Base-by-base conservation (phyloP, 306 rosid species). In the Rosa chinensis region DNA sequence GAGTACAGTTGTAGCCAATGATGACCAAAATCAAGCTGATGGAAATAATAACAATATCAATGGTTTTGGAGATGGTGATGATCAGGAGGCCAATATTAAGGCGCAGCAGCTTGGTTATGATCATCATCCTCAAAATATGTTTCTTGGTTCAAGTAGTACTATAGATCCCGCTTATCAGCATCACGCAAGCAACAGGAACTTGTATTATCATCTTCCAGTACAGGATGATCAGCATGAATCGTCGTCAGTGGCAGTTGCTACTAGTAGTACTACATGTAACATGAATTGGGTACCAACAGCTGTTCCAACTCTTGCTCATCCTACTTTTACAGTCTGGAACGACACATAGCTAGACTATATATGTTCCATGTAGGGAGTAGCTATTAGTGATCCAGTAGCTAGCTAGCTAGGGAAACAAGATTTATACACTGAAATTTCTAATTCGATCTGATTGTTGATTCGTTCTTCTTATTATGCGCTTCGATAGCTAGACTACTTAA, bases 271-370 rank as follows among this genome's bases (percentile, higher is more conserved):
- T 18, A 39, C 72, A 9, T 87, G 87, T 85, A 88, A 77, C 53
- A 85, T 66, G 72, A 66, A 70, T 74, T 92, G 98, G 97, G 88
- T 90, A 62, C 94, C 94, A 42, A 84, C 92, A 16, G 93, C 92
- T 0, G 86, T 90, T 81, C 97, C 94, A 79, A 82, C 92, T n/a
- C 83, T 82, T 25, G 86, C 91, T 6, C 78, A 92, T 76, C 90
- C 91, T 40, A 87, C 92, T 5, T 93, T 89, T 86, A 83, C 92
- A 0, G 86, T 91, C n/a, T 89, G 91, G 89, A 89, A 91, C 79
- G 98, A 93, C 72, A 72, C 89, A 43, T 90, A 80, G 56, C 5
- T 50, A 20, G 39, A 73, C 25, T 75, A 55, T 55, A 12, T 63
- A 6, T 61, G 43, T 5, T 40, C n/a, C 25, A 17, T 37, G 23